Conservation (phyloP, 495 filamentous ascomycete species). For the Aspergillus saccharolyticus region DNA sequence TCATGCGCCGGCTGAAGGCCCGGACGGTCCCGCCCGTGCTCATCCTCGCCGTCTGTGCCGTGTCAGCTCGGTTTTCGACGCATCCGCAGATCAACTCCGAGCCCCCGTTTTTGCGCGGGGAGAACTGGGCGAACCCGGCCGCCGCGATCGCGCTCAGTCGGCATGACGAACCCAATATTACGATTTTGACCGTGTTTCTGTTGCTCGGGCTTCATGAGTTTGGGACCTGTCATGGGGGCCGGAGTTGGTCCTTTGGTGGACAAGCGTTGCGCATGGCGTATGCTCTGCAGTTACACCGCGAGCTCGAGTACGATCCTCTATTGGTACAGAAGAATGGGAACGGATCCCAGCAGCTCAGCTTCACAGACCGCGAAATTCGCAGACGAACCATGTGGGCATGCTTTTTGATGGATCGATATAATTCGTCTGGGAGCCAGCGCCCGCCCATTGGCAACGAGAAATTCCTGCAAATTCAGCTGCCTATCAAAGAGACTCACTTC, state of each 20-base stretch:
- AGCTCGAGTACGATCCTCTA: constrained; percentile 81
- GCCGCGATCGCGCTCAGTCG: constrained; percentile 76
- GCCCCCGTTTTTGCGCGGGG: constrained; percentile 84
- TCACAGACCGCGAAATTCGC: constrained; percentile 88
- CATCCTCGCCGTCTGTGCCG: constrained; percentile 84
- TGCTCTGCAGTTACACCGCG: constrained; percentile 87
- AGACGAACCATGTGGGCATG: constrained; percentile 97
- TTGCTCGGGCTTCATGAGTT: constrained; percentile 92
- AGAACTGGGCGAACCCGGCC: constrained; percentile 81
- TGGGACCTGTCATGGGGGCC: constrained; percentile 91
- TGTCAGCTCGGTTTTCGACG: constrained; percentile 91
- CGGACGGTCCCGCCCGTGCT: constrained; percentile 77
- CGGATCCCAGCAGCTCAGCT: constrained; percentile 66
- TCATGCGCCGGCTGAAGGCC: constrained; percentile 74
- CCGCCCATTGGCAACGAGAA: constrained; percentile 90
- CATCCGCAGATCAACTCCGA: constrained; percentile 80
- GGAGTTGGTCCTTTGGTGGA: constrained; percentile 92
- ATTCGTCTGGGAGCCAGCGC: constrained; percentile 89
- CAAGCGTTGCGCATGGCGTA: constrained; percentile 97
- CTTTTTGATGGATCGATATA: constrained; percentile 95
- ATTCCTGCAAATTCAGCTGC: constrained; percentile 82
- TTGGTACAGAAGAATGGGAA: constrained; percentile 52
- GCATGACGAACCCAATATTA: constrained; percentile 94
- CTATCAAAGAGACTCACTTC: constrained; percentile 84
- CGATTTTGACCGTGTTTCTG: constrained; percentile 81